A percentile compares a stretch with the other conserved stretches of the same genome.
Evolutionary conservation across 441 rosid species (phyloP).

Genomic region (Gossypium trilobum): DNA sequence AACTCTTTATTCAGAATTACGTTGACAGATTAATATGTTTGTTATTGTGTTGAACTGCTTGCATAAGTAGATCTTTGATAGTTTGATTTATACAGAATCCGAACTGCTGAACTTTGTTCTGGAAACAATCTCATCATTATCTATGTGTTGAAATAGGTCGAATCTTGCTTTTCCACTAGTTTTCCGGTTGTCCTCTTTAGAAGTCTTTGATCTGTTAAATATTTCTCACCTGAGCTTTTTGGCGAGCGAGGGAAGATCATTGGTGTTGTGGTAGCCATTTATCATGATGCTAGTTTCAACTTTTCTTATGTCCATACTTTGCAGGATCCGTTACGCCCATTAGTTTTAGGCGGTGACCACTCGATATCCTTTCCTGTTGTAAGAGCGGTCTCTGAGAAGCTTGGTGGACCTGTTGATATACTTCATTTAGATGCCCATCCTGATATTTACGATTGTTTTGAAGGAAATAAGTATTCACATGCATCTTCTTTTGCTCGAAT

Average conservation of each 20-base stretch:
- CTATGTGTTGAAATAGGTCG: not conserved
- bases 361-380: conserved; percentile 87
- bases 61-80: not conserved
- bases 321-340: conserved; percentile 78
- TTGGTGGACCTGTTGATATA: conserved; percentile 90
- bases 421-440: conserved; percentile 98
- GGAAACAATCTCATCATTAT: not conserved
- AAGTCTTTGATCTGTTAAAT: not conserved
- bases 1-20: not conserved
- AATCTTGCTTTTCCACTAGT: not conserved
- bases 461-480: conserved; percentile 90
- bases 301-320: conserved; percentile 7
- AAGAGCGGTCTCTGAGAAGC: conserved; percentile 90
- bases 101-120: not conserved
- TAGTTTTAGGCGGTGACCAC: conserved; percentile 95
- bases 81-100: not conserved
- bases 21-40: not conserved
- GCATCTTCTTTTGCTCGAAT: conserved; percentile 97
- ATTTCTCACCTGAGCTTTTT: not conserved
- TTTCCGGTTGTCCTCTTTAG: not conserved
- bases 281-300: not conserved
- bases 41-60: not conserved
- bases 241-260: not conserved
- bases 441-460: conserved; percentile 76
- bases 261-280: not conserved